A percentile compares a stretch with the other conserved stretches of the same genome.
Evolutionary conservation across 108 stramenopile species (phyloP).

Genomic region (Nitzschia sp.): DNA sequence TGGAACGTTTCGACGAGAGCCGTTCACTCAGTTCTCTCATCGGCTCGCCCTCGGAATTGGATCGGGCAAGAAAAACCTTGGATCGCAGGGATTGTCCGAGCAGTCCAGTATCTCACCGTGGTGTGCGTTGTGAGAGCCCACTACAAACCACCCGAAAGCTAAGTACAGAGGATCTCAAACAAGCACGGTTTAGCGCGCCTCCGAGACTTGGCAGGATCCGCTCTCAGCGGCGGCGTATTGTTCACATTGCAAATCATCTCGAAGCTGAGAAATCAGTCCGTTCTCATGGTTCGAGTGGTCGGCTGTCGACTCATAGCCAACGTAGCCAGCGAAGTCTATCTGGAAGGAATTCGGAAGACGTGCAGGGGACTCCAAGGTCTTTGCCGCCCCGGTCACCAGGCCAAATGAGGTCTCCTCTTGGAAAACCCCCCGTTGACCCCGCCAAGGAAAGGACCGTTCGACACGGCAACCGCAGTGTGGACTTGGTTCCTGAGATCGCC

Average conservation of each 20-base stretch:
- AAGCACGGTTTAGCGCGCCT: neutral
- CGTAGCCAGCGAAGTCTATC: neutral
- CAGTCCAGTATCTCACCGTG: neutral
- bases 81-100: neutral
- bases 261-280: neutral
- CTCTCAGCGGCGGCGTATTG: neutral
- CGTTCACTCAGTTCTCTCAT: too few species aligned
- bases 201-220: constrained; percentile 3
- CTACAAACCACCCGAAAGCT: neutral
- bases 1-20: neutral
- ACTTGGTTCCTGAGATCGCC: constrained; percentile 2
- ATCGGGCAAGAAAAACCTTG: neutral
- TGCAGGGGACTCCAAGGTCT: neutral
- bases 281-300: neutral
- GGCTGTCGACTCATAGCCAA: neutral
- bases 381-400: constrained; percentile 6
- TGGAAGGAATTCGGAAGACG: neutral
- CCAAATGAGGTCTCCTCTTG: neutral
- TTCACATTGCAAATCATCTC: neutral
- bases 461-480: constrained; percentile 1
- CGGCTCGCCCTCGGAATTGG: neutral
- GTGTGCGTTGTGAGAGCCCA: neutral
- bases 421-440: neutral
- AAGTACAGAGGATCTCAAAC: neutral
- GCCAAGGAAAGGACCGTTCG: constrained; percentile 2